Evolutionary conservation across 2,329 filamentous ascomycete genomes (phyloP), one percentile per base, ranked within the genome.

Genomic region (Phaeosphaeria sp.): DNA sequence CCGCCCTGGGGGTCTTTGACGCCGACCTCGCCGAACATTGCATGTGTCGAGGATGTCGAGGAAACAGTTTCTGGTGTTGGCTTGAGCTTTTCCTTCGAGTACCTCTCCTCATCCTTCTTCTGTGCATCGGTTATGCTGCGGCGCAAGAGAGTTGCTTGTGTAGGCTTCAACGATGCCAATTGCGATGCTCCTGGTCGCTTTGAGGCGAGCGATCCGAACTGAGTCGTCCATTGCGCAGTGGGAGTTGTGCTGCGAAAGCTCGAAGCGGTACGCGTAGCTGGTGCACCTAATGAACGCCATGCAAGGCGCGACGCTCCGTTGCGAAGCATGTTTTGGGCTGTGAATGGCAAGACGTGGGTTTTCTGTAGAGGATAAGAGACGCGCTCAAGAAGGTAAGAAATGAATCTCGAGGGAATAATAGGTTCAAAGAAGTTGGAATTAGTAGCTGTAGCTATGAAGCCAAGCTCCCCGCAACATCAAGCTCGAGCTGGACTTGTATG

Each of bases 41-140:
- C 76, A 57, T 80, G 80, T 4, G 73, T 76, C 3, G 75, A 72
- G 13, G 89, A 93, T 43, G 81, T 81, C 21, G 77, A 77, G 0
- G 87, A 85, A 0, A 93, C 89, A 6, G 79, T 74, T 41, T 85
- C 84, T 0, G 90, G 90, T 25, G 85, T 77, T 2, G 85, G 70
- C 56, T 85, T 72, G n/a, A 93, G 77, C 69, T 84, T 84, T 71
- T 85, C 72, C 48, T 87, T 66, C 13, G 77, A 82, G 9, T 86
- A 66, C 62, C 83, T 79, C 47, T 82, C 81, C 72, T 91, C 89
- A 27, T 78, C 78, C 63, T 89, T 80, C 43, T 73, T 78, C 64
- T 90, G 84, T 55, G 77, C 78, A 60, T 82, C 79, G 39, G 77
- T 72, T 30, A 78, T 60, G 17, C 63, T 65, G 7, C 72, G 83